A percentile compares a stretch with the other conserved stretches of the same genome.
phyloP scores from a whole-genome alignment of 2,329 filamentous ascomycete species.

The Xylaria sp. region DNA sequence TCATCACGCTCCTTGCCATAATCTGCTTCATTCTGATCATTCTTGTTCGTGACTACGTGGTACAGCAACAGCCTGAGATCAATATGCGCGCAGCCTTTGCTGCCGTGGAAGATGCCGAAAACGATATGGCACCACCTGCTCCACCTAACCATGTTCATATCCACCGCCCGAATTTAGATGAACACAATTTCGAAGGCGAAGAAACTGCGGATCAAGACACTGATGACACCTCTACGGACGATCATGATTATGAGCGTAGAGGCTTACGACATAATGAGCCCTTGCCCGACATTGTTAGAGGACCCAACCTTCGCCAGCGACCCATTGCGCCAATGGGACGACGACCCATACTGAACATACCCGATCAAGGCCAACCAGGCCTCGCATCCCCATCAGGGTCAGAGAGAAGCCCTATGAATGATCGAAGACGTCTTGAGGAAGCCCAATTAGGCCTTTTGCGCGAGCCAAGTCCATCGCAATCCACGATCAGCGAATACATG shows the following conservation, averaged over 20 bases:
- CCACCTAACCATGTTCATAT: slow-evolving; percentile 15
- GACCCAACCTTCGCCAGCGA: slow-evolving; percentile 20
- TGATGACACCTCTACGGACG: slow-evolving; percentile 6
- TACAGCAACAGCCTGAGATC: slow-evolving; percentile 91
- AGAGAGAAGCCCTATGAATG: slow-evolving; percentile 7
- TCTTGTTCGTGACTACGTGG: slow-evolving; percentile 92
- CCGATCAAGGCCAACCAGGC: slow-evolving; percentile 15
- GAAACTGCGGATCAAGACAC: slow-evolving; percentile 15
- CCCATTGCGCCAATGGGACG: slow-evolving; percentile 29
- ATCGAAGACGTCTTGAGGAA: slow-evolving; percentile 12
- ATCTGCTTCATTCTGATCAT: slow-evolving; percentile 96
- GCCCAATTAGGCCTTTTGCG: slow-evolving; percentile 11
- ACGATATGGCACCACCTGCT: slow-evolving; percentile 24
- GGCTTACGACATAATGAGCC: slow-evolving; percentile 10
- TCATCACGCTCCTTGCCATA: slow-evolving; percentile 88
- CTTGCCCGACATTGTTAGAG: slow-evolving; percentile 16
- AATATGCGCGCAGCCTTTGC: slow-evolving; percentile 69
- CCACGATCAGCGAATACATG: slow-evolving; percentile 38
- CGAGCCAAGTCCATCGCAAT: slow-evolving; percentile 27
- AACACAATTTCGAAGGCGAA: slow-evolving; percentile 16
- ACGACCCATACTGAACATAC: slow-evolving; percentile 21
- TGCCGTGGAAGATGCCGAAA: slow-evolving; percentile 42
- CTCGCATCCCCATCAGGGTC: slow-evolving; percentile 14
- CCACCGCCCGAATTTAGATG: slow-evolving; percentile 10
- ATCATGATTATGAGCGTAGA: slow-evolving; percentile 15